phyloP scores from a whole-genome alignment of 176 grass and related monocot genomes.

The Triticum monococcum region DNA sequence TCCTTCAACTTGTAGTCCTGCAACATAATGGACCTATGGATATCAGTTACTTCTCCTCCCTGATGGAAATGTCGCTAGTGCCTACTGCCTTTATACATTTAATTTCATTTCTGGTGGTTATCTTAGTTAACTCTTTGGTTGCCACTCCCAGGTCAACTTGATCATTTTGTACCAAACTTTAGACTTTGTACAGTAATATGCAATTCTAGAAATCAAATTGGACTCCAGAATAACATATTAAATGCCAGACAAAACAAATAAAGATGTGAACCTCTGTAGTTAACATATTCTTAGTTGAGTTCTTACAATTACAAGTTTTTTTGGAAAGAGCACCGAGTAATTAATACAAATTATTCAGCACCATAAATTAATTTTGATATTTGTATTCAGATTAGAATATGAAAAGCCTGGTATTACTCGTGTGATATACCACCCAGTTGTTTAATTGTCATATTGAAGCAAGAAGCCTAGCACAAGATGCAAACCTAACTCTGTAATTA shows the following conservation, averaged over 20 bases:
- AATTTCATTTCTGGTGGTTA: slow-evolving; percentile 13
- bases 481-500: background rate
- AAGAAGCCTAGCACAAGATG: background rate
- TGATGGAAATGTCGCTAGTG: background rate
- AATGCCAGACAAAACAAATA: background rate
- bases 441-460: background rate
- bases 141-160: background rate
- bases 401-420: background rate
- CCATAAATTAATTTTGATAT: background rate
- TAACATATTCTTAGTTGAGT: background rate
- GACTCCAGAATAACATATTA: background rate
- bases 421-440: background rate
- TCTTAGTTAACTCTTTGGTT: slow-evolving; percentile 1
- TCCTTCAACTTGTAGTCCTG: background rate
- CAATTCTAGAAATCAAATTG: background rate
- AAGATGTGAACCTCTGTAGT: background rate
- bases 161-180: background rate
- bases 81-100: background rate
- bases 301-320: background rate
- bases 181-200: background rate
- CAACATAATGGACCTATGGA: background rate
- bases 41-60: background rate
- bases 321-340: background rate
- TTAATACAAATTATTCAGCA: background rate
- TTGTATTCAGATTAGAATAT: background rate